Percentiles rank a stretch among this genome's conserved stretches.
Conservation (phyloP, 1,284 basidiomycete species). For the Trichosporon sp. region DNA sequence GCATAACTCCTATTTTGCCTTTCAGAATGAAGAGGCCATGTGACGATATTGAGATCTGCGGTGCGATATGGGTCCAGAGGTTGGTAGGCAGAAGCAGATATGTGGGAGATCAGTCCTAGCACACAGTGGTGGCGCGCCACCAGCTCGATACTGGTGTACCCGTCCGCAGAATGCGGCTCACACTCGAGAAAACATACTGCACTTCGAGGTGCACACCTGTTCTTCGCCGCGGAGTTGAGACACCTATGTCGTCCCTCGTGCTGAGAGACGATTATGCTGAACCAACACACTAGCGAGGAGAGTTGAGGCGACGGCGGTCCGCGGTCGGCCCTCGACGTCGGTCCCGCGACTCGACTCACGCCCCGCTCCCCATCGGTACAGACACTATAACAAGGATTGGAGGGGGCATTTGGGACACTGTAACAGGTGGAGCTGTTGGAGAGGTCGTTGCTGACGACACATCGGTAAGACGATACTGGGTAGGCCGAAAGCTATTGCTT, state of each 20-base stretch:
- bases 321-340: not conserved
- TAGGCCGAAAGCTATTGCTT: too few relatives aligned
- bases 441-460: too few relatives aligned
- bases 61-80: too few relatives aligned
- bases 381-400: too few relatives aligned
- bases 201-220: not conserved
- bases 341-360: too few relatives aligned
- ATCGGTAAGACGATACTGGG: too few relatives aligned
- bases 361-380: too few relatives aligned
- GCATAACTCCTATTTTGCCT: not conserved
- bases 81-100: not conserved
- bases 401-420: too few relatives aligned
- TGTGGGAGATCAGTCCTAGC: not conserved
- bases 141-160: not conserved
- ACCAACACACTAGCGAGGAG: conserved; percentile 2
- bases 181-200: not conserved
- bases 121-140: not conserved
- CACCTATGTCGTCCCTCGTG: not conserved
- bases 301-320: not conserved
- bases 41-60: too few relatives aligned
- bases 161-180: not conserved
- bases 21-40: not conserved
- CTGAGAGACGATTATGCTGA: conserved; percentile 5
- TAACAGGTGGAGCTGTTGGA: too few relatives aligned
- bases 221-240: conserved; percentile 1